These are phyloP conservation scores for Leishmania guyanensis DNA, from an alignment of 208 protist species.

Conservation along the genomic window DNA sequence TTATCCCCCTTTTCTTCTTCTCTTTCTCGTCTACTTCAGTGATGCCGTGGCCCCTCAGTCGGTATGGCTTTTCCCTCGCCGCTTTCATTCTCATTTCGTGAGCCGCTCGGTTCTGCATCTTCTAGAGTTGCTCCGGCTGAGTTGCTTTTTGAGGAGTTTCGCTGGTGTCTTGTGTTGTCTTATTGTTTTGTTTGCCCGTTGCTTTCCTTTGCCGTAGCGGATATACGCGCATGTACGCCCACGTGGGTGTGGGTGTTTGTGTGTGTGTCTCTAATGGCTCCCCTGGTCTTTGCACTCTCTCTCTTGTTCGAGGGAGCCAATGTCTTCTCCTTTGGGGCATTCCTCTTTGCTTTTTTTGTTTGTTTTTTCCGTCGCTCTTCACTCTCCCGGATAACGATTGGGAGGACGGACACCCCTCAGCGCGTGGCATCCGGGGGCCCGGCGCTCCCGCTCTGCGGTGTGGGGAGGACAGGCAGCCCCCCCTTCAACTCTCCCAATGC, in stretches of 20 bases:
- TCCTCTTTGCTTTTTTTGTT: conserved; percentile 4
- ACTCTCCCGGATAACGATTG: not conserved
- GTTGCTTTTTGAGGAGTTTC: not conserved
- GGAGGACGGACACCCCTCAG: not conserved
- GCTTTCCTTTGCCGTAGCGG: not conserved
- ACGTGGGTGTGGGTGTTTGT: not conserved
- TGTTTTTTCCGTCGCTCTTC: conserved; percentile 4
- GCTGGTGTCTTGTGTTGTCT: no score
- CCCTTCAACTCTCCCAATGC: not conserved
- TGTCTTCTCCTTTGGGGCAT: not conserved
- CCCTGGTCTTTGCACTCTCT: not conserved
- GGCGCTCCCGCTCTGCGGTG: not conserved
- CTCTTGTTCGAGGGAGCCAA: not conserved
- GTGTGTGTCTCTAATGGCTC: not conserved
- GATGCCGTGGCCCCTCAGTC: not conserved
- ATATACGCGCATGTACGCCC: not conserved
- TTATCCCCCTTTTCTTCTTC: not conserved
- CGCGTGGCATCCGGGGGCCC: no score
- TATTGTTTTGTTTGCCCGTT: no score
- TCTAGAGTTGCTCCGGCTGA: not conserved
- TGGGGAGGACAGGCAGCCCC: not conserved
- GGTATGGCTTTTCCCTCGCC: no score
- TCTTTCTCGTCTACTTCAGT: not conserved
- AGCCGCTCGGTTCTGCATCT: not conserved
- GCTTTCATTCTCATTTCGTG: not conserved